phyloP scores from a whole-genome alignment of 306 rosid species.

The Sicyos edulis region DNA sequence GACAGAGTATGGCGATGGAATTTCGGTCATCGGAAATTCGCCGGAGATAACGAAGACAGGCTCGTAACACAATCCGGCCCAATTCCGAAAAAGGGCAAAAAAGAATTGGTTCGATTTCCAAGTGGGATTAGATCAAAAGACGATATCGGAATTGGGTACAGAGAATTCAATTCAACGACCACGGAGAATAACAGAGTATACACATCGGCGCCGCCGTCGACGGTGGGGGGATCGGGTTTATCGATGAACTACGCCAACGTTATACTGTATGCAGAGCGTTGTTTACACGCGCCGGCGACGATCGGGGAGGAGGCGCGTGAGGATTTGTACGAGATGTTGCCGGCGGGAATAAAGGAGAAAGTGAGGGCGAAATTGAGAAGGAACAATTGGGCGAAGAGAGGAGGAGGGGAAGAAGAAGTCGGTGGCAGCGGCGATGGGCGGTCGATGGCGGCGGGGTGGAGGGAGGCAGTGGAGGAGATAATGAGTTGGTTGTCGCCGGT shows the following conservation, averaged over 20 bases:
- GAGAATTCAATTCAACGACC: no score
- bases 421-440: slow-evolving; percentile 16
- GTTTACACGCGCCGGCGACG: slow-evolving; percentile 33
- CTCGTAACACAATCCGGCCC: slow-evolving; percentile 18
- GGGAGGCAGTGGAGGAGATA: slow-evolving; percentile 39
- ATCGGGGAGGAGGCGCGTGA: slow-evolving; percentile 38
- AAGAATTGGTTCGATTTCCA: slow-evolving; percentile 18
- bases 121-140: background rate
- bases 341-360: slow-evolving; percentile 34
- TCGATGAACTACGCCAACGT: slow-evolving; percentile 53
- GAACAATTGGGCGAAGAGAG: slow-evolving; percentile 19
- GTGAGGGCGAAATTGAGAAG: slow-evolving; percentile 34
- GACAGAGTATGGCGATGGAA: slow-evolving; percentile 14
- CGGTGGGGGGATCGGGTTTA: slow-evolving; percentile 63
- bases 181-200: slow-evolving; percentile 28
- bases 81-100: background rate
- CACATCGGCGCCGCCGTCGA: slow-evolving; percentile 29
- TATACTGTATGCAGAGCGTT: slow-evolving; percentile 42
- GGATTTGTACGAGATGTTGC: slow-evolving; percentile 56
- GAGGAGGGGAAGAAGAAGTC: slow-evolving; percentile 28
- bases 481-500: slow-evolving; percentile 54
- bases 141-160: background rate
- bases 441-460: slow-evolving; percentile 33
- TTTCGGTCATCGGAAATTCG: background rate
- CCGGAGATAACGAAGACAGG: slow-evolving; percentile 19